Evolutionary conservation across 2,329 filamentous ascomycete species (phyloP).

Genomic region (Keithomyces neogunnii): DNA sequence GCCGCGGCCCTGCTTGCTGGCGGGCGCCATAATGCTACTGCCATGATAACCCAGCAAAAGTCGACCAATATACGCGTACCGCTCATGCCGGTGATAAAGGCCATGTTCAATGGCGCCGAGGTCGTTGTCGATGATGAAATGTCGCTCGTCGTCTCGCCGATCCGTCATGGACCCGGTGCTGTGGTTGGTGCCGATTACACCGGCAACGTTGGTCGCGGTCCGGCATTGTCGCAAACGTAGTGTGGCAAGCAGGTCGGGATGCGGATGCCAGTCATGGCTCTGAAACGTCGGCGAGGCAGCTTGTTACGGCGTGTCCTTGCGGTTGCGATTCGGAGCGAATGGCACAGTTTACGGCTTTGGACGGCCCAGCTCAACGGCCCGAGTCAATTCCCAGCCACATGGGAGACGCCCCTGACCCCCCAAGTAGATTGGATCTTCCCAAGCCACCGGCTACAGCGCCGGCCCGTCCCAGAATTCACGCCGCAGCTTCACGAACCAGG

Average conservation of each 20-base stretch:
- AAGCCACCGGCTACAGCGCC: constrained; percentile 30
- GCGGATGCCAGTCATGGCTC: constrained; percentile 19
- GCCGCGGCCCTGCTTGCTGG: too few species aligned
- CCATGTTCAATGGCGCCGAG: constrained; percentile 11
- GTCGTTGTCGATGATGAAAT: constrained; percentile 39
- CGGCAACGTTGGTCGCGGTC: constrained; percentile 27
- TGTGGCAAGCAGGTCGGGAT: constrained; percentile 12
- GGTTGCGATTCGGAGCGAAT: too few species aligned
- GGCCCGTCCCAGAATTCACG: constrained; percentile 76
- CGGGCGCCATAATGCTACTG: too few species aligned
- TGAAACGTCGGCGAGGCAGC: constrained; percentile 22
- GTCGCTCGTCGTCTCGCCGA: constrained; percentile 38
- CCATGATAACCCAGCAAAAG: too few species aligned
- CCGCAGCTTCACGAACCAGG: constrained; percentile 72
- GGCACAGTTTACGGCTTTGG: too few species aligned
- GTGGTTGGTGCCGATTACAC: constrained; percentile 38
- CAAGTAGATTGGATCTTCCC: too few species aligned
- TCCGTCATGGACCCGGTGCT: constrained; percentile 30
- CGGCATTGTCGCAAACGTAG: constrained; percentile 17
- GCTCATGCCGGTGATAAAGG: too few species aligned
- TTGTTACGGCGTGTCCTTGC: constrained; percentile 30
- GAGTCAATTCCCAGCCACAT: too few species aligned
- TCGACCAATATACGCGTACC: too few species aligned
- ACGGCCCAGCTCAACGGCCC: too few species aligned
- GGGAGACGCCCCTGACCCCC: too few species aligned